Conservation (phyloP, 352 stramenopile species). For the Globisporangium acanthophoron region DNA sequence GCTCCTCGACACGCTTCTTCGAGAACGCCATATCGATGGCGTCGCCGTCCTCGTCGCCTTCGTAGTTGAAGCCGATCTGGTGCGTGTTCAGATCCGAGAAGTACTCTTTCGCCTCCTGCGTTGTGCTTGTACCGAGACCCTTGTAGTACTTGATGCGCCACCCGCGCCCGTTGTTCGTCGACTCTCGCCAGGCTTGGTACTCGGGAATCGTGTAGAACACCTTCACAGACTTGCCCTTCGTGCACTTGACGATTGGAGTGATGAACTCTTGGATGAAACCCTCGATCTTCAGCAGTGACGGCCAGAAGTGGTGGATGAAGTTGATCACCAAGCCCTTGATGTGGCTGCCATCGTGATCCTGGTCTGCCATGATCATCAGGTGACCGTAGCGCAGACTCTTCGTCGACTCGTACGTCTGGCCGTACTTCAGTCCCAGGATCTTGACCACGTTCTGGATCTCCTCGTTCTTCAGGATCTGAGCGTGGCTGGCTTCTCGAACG, state of each 20-base stretch:
- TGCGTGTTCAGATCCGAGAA: slow-evolving; percentile 94
- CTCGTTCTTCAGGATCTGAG: slow-evolving; percentile 96
- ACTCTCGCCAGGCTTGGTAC: slow-evolving; percentile 92
- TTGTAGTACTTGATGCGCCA: slow-evolving; percentile 99
- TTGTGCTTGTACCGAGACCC: slow-evolving; percentile 97
- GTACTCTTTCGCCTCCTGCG: slow-evolving; percentile 96
- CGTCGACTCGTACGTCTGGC: slow-evolving; percentile 90
- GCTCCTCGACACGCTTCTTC: slow-evolving; percentile 94
- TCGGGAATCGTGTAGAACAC: slow-evolving; percentile 98
- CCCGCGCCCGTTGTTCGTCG: slow-evolving; percentile 84
- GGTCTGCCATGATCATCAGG: slow-evolving; percentile 99
- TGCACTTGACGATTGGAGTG: slow-evolving; percentile 97
- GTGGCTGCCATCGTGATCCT: slow-evolving; percentile 98
- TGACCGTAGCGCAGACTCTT: slow-evolving; percentile 93
- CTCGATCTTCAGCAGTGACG: slow-evolving; percentile 89
- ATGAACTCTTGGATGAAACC: slow-evolving; percentile 95
- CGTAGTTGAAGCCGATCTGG: slow-evolving; percentile 92
- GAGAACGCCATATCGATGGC: slow-evolving; percentile 97
- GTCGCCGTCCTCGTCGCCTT: slow-evolving; percentile 84
- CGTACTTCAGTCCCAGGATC: slow-evolving; percentile 97
- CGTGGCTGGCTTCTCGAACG: slow-evolving; percentile 97
- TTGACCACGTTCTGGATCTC: slow-evolving; percentile 96
- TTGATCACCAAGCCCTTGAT: slow-evolving; percentile 99
- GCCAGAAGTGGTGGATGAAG: slow-evolving; percentile 98
- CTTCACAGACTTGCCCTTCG: slow-evolving; percentile 70